Conservation (phyloP, 768 basidiomycete genomes). For the Calocera viscosa region DNA sequence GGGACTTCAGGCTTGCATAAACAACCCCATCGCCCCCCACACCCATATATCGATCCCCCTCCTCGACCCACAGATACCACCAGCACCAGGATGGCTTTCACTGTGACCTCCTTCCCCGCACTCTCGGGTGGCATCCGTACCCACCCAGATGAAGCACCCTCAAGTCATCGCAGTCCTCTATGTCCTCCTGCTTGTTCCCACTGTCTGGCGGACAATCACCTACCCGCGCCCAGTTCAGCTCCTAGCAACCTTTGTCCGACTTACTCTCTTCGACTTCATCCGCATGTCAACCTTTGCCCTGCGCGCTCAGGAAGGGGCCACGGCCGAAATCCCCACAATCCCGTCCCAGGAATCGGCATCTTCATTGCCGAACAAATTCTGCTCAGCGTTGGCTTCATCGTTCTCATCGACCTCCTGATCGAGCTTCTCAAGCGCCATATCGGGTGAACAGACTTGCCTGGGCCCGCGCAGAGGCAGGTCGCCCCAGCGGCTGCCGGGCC, state of each 20-base stretch:
- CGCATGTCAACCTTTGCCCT: constrained; percentile 1
- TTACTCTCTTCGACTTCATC: neutral
- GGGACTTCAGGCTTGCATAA: too few species aligned
- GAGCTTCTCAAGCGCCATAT: neutral
- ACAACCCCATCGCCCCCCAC: too few species aligned
- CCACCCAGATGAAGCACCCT: constrained; percentile 33
- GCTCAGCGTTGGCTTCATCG: neutral
- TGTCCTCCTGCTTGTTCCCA: constrained; percentile 24
- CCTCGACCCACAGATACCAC: neutral
- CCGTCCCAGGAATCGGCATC: neutral
- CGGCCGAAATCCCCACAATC: neutral
- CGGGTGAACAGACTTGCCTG: neutral
- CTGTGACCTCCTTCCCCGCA: constrained; percentile 27
- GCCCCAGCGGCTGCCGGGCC: neutral
- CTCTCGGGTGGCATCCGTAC: constrained; percentile 36
- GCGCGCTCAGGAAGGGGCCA: neutral
- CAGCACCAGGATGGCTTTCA: neutral
- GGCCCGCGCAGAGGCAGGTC: neutral
- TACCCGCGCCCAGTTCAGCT: neutral
- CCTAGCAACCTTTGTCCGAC: neutral
- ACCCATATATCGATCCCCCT: too few species aligned
- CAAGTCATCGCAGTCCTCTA: constrained; percentile 33
- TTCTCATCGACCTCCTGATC: neutral
- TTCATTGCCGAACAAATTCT: neutral
- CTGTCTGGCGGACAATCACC: neutral